phyloP scores from a whole-genome alignment of 352 stramenopile species.

The Poterioochromonas sp. region DNA sequence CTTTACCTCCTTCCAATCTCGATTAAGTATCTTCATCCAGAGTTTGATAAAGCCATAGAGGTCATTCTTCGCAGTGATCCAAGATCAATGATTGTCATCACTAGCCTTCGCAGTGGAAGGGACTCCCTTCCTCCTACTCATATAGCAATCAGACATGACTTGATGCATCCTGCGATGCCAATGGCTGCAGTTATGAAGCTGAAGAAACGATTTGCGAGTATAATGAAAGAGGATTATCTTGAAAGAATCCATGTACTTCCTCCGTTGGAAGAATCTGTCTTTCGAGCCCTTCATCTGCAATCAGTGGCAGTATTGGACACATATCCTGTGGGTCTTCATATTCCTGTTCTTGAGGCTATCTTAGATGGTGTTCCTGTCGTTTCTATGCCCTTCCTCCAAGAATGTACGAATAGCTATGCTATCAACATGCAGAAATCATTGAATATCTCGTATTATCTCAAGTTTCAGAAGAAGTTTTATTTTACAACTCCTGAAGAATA shows the following conservation, averaged over 20 bases:
- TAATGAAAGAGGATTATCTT: neutral
- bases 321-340: constrained; percentile 23
- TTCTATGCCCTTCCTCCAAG: neutral
- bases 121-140: constrained; percentile 4
- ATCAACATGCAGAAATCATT: neutral
- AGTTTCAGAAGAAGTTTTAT: neutral
- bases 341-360: constrained; percentile 12
- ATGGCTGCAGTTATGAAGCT: neutral
- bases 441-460: neutral
- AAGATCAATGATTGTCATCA: neutral
- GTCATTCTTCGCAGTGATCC: neutral
- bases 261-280: constrained; percentile 1
- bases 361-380: constrained; percentile 14
- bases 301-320: constrained; percentile 12
- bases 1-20: neutral
- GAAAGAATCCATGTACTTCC: neutral
- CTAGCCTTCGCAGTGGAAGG: neutral
- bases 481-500: constrained; percentile 16
- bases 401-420: constrained; percentile 30
- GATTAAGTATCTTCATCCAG: constrained; percentile 16
- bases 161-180: constrained; percentile 25
- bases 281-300: neutral
- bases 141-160: constrained; percentile 9
- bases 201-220: neutral
- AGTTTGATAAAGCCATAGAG: neutral